Evolutionary conservation across 2,329 filamentous ascomycete genomes (phyloP), one percentile per base, ranked within the genome.

Genomic region (Clarireedia paspali): DNA sequence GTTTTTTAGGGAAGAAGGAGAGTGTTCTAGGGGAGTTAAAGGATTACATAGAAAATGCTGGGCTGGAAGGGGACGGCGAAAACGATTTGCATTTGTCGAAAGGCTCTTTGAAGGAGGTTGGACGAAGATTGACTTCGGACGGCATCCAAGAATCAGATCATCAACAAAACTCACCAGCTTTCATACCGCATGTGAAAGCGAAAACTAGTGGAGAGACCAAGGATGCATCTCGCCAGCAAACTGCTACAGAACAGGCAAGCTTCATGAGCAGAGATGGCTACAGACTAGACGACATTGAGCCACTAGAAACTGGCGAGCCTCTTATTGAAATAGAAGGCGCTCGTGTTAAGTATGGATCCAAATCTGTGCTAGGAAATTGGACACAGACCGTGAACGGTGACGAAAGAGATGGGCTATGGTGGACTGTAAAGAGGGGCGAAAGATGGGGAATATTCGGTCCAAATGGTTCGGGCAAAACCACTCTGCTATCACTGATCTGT

Each of bases 391-490:
- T 78, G 12, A 63, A 80, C 3, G 80, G 80, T 14, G 34, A 4
- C 4, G 2, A 20, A 0, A 64, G 74, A 47, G 70, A 79, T 1
- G 92, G 92, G 0, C 75, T 97, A 5, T 79, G 86, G 67, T 96
- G 94, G 90, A 88, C 80, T 0, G 85, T 97, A 24, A 82, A 84
- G 40, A 82, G 87, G 51, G 91, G 92, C 24, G 84, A 96, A 68
- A 83, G 91, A 60, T 96, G 91, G 88, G 92, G 89, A 3, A 81
- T 97, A 17, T 94, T 99, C 67, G 94, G 94, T 0, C 87, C 91
- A 34, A 97, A 99, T 64, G 94, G 88, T 12, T 96, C 90, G 0
- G 94, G 94, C 17, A 99, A 99, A 75, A 99, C 94, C 0, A 99
- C 94, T 0, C 79, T 99, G 40, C 81, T 97, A 27, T 94, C 91